phyloP scores from a whole-genome alignment of 495 filamentous ascomycete species.

The Ascobolus immersus region DNA sequence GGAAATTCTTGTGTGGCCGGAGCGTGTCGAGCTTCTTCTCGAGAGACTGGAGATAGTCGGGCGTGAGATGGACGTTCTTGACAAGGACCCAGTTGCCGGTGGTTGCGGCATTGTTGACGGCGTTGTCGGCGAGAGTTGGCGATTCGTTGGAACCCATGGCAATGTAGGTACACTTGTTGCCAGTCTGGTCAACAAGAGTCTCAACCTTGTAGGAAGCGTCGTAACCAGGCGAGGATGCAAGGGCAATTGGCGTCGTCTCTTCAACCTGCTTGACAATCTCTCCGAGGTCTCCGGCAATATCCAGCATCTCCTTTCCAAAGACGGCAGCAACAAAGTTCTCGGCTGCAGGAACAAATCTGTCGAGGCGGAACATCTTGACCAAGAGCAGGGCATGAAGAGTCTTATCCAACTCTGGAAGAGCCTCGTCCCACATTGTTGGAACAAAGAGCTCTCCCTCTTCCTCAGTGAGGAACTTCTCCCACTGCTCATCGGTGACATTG shows the following conservation, averaged over 20 bases:
- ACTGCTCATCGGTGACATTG: slow-evolving; percentile 31
- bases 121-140: slow-evolving; percentile 74
- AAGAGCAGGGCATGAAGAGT: slow-evolving; percentile 65
- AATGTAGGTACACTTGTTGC: slow-evolving; percentile 72
- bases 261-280: slow-evolving; percentile 64
- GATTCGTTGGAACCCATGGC: slow-evolving; percentile 97
- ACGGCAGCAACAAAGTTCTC: slow-evolving; percentile 73
- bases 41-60: slow-evolving; percentile 82
- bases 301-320: slow-evolving; percentile 63
- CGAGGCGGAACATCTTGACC: slow-evolving; percentile 81
- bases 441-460: slow-evolving; percentile 72
- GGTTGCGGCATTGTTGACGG: slow-evolving; percentile 75
- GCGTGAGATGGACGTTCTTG: slow-evolving; percentile 96
- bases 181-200: slow-evolving; percentile 60
- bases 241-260: slow-evolving; percentile 60
- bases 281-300: slow-evolving; percentile 58
- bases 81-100: slow-evolving; percentile 87
- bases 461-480: slow-evolving; percentile 58
- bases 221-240: slow-evolving; percentile 86
- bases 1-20: slow-evolving; percentile 81
- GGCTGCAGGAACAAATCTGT: slow-evolving; percentile 76
- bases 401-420: slow-evolving; percentile 37
- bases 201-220: slow-evolving; percentile 98
- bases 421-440: slow-evolving; percentile 49
- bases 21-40: slow-evolving; percentile 91